Conservation (phyloP, 805 yeast genomes). For the Pichia occidentalis region DNA sequence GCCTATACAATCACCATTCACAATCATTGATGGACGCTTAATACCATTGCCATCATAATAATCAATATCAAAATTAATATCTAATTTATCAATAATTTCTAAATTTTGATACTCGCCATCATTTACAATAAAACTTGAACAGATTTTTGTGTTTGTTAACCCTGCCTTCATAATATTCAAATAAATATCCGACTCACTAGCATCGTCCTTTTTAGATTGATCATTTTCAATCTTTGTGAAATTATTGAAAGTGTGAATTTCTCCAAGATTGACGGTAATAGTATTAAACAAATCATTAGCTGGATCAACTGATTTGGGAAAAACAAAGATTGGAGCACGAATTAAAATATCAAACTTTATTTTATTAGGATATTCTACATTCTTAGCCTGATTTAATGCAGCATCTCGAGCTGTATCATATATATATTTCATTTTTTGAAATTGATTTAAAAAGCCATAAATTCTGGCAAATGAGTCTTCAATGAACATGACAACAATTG, state of each 20-base stretch:
- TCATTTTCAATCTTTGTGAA: too few species aligned
- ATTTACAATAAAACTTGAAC: conserved; percentile 48
- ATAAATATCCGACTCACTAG: conserved; percentile 18
- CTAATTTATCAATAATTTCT: conserved; percentile 61
- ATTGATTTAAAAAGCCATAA: conserved; percentile 59
- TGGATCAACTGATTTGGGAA: conserved; percentile 53
- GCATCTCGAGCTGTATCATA: conserved; percentile 86
- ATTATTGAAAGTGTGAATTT: conserved; percentile 60
- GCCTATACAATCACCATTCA: conserved; percentile 56
- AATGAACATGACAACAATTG: conserved; percentile 68
- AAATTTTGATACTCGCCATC: conserved; percentile 42
- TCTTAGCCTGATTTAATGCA: conserved; percentile 73
- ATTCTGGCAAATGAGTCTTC: conserved; percentile 74
- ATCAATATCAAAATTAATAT: conserved; percentile 53
- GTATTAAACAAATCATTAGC: conserved; percentile 44
- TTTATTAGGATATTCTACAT: conserved; percentile 46
- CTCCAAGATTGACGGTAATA: conserved; percentile 74
- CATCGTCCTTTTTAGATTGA: too few species aligned
- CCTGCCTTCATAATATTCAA: conserved; percentile 63
- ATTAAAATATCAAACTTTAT: conserved; percentile 68
- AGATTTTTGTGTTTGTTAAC: conserved; percentile 61
- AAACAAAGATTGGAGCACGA: conserved; percentile 76
- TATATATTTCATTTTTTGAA: conserved; percentile 79
- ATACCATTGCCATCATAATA: conserved; percentile 37
- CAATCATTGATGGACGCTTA: conserved; percentile 41